Base-by-base conservation (phyloP, 306 rosid species). In the Astragalus glycyphyllos region DNA sequence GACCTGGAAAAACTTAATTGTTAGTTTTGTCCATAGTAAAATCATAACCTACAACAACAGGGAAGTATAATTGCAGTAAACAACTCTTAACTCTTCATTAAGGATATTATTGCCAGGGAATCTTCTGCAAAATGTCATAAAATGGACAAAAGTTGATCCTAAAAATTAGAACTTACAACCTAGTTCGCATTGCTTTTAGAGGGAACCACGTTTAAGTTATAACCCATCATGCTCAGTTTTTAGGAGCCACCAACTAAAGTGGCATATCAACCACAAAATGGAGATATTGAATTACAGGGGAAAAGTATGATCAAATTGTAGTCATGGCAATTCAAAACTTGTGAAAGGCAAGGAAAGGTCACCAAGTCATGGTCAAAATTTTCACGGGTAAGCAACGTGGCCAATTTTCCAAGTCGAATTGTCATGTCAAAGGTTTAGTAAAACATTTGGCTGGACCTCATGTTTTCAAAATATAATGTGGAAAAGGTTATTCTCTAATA, bases 1-100 rank as follows among this genome's bases (percentile, higher is more conserved):
- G 37, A 94, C 98, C 98, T 94, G 86, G 49, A 61, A 83, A 23
- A 59, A 70, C 50, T 29, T 16, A 56, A 60, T 13, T 46, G 46
- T 47, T 58, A 72, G 65, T 57, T 50, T 64, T 53, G 56, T 23
- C 32, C 72, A 51, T 40, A 40, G 45, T 40, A 40, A 7, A 40
- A 29, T 4, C 31, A 65, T 13, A 65, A 47, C 12, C 6, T 40
- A 8, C 6, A 35, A 62, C 31, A 50, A 8, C 11, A 45, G 32
- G 48, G 50, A 76, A 56, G 37, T 15, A 35, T 42, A 32, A 61
- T 15, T 55, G 41, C 31, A 12, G 38, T 38, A 7, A 12, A 47
- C 46, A 62, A 61, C 45, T 44, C 57, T 35, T 3, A 62, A 61
- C 38, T 44, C 57, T 35, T 6, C 16, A 46, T 47, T 29, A 29